These are phyloP conservation scores for Saccharomyces pastorianus DNA, from an alignment of 1,139 yeast species.

Conservation along the genomic window DNA sequence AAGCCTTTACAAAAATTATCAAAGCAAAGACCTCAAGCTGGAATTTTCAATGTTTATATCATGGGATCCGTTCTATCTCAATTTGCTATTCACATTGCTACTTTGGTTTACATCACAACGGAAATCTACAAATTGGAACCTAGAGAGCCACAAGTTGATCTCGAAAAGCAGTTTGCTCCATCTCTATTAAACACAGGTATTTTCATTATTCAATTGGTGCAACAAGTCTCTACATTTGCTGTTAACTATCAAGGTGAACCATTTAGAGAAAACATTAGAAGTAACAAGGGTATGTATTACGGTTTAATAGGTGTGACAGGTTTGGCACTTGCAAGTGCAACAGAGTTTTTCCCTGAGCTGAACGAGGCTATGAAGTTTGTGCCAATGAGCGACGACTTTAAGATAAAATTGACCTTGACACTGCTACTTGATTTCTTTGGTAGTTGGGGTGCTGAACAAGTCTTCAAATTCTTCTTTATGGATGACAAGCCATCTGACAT, in stretches of 20 bases:
- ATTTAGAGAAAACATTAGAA: slow-evolving; percentile 82
- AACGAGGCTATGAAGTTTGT: slow-evolving; percentile 89
- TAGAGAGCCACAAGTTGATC: slow-evolving; percentile 77
- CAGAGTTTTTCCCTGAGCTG: slow-evolving; percentile 90
- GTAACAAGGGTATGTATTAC: slow-evolving; percentile 94
- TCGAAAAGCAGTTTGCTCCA: slow-evolving; percentile 83
- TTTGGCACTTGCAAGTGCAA: slow-evolving; percentile 82
- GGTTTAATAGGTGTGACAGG: slow-evolving; percentile 89
- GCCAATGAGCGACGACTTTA: slow-evolving; percentile 71
- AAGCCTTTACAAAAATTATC: slow-evolving; percentile 83
- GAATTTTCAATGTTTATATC: slow-evolving; percentile 86
- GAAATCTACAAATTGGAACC: slow-evolving; percentile 87
- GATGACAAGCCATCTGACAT: slow-evolving; percentile 90
- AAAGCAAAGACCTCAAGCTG: slow-evolving; percentile 94
- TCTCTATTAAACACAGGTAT: slow-evolving; percentile 93
- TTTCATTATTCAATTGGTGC: slow-evolving; percentile 87
- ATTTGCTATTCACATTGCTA: slow-evolving; percentile 84
- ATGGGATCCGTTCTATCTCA: slow-evolving; percentile 97
- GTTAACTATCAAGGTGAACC: slow-evolving; percentile 97
- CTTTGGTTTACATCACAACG: slow-evolving; percentile 72
- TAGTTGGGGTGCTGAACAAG: slow-evolving; percentile 72
- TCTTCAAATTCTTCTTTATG: slow-evolving; percentile 77
- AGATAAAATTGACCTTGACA: slow-evolving; percentile 62
- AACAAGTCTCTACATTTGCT: slow-evolving; percentile 95
- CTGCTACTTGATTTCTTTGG: slow-evolving; percentile 70